Percentiles rank a stretch among this genome's conserved stretches.
These are phyloP conservation scores for Epichloe aotearoae DNA, from an alignment of 2,329 filamentous ascomycete species.

Conservation along the genomic window DNA sequence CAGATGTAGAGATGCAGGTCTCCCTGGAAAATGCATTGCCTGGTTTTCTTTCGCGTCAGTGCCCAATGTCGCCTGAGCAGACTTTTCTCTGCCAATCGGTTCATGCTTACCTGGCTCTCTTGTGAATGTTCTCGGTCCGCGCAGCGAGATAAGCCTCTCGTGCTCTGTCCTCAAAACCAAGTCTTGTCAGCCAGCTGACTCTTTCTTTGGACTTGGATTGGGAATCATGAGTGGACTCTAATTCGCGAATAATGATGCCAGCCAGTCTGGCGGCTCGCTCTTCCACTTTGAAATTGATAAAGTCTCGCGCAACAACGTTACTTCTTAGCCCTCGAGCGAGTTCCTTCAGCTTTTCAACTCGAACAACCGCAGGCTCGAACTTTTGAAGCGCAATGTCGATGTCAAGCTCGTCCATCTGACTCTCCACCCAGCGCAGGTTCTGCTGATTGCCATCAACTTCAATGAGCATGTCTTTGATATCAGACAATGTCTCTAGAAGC, in stretches of 20 bases:
- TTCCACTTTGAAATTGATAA: constrained; percentile 83
- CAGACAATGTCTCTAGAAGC: constrained; percentile 63
- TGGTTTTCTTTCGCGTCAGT: constrained; percentile 20
- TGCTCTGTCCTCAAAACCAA: constrained; percentile 84
- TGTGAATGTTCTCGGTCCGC: constrained; percentile 63
- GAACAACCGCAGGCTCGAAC: constrained; percentile 71
- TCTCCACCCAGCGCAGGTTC: constrained; percentile 89
- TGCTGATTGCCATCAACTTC: constrained; percentile 96
- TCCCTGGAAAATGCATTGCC: constrained; percentile 90
- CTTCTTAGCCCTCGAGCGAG: constrained; percentile 70
- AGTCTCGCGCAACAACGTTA: constrained; percentile 78
- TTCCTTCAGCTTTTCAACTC: constrained; percentile 72
- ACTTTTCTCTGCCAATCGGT: too few species aligned
- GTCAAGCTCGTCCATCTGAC: constrained; percentile 88
- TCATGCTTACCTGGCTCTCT: constrained; percentile 56
- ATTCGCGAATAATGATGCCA: constrained; percentile 59
- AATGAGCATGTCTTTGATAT: constrained; percentile 77
- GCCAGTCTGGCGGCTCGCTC: constrained; percentile 70
- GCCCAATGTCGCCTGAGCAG: neutral
- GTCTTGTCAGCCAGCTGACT: constrained; percentile 68
- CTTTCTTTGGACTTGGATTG: constrained; percentile 66
- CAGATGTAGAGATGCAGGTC: constrained; percentile 89
- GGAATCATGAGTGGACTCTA: constrained; percentile 67
- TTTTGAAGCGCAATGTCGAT: constrained; percentile 87
- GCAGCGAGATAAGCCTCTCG: constrained; percentile 76